Evolutionary conservation across 768 basidiomycete genomes (phyloP).

Genomic region (Polyporus arcularius): DNA sequence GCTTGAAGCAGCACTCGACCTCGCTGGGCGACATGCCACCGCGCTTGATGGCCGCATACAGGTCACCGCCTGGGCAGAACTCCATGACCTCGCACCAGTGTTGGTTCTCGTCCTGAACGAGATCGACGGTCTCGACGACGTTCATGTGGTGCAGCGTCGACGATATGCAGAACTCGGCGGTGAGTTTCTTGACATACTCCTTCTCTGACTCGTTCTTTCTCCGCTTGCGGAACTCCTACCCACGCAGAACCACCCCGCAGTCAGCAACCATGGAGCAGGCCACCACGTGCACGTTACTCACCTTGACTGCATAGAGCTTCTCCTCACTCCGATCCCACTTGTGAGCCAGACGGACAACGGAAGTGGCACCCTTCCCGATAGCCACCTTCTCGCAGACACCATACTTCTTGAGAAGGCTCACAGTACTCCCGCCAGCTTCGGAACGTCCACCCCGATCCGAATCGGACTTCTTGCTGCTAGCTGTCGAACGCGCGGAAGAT

Average conservation of each 20-base stretch:
- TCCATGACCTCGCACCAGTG: constrained; percentile 99
- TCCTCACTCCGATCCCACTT: constrained; percentile 98
- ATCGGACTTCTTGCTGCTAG: constrained; percentile 66
- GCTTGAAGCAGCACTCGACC: constrained; percentile 98
- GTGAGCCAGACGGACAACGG: constrained; percentile 93
- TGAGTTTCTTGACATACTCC: constrained; percentile 99
- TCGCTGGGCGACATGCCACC: constrained; percentile 90
- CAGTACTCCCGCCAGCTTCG: constrained; percentile 52
- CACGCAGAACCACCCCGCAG: background rate
- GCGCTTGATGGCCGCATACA: constrained; percentile 99
- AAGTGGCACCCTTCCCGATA: constrained; percentile 98
- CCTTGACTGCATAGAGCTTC: constrained; percentile 98
- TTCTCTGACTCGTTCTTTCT: constrained; percentile 98
- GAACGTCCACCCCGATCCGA: constrained; percentile 53
- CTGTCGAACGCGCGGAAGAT: constrained; percentile 69
- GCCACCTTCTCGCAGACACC: constrained; percentile 96
- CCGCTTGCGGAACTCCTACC: constrained; percentile 94
- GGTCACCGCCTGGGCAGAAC: constrained; percentile 96
- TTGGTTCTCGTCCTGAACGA: constrained; percentile 95
- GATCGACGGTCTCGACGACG: constrained; percentile 97
- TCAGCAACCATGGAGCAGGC: background rate
- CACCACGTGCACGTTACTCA: constrained; percentile 36
- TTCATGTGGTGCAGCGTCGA: constrained; percentile 93
- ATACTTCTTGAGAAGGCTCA: constrained; percentile 82
- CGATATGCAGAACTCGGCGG: constrained; percentile 98